Base-by-base conservation (phyloP, 805 yeast species). In the Zygotorulaspora sp. region DNA sequence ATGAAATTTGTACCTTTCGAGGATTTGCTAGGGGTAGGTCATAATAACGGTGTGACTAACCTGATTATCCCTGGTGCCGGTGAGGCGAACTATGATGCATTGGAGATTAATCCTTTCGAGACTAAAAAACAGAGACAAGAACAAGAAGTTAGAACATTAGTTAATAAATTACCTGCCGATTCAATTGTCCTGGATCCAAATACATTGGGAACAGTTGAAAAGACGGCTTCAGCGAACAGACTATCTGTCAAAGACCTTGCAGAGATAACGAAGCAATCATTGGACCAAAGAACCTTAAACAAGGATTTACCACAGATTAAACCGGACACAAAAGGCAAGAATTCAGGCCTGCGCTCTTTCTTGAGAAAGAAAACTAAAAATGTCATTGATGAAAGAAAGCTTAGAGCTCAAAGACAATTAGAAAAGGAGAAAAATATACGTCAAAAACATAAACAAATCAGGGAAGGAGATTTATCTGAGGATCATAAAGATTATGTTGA, bases 51-150 rank as follows among this genome's bases (percentile, higher is more conserved):
- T 30, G 71, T 88, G 27, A 75, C 81, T n/a, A 80, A 92, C n/a
- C 50, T 92, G 43, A 82, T 92, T 49, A 73, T 92, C 41, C 98
- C 98, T 27, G 98, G 98, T 17, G 71, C 97, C 28, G 98, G 98
- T 69, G 98, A 92, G 67, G 96, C 98, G 45, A 92, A 92, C 65
- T 88, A 77, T 61, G 98, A 92, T 68, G 88, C 97, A 2, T 63
- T 88, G 60, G 98, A 92, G 65, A 64, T 79, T 54, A 92, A 92
- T 62, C 98, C 98, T 46, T 92, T 72, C 65, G 96, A 87, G 62
- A 77, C 96, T 7, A 78, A 84, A 38, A 82, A 85, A 59, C 97
- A 89, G 67, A 81, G 97, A 70, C 95, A 90, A 63, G 90, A 90
- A 66, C 72, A 76, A 31, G 98, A 92, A 70, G 95, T 92, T 24